These are phyloP conservation scores for Penicillium dipodomyicola DNA, from an alignment of 495 filamentous ascomycete species.

Conservation along the genomic window DNA sequence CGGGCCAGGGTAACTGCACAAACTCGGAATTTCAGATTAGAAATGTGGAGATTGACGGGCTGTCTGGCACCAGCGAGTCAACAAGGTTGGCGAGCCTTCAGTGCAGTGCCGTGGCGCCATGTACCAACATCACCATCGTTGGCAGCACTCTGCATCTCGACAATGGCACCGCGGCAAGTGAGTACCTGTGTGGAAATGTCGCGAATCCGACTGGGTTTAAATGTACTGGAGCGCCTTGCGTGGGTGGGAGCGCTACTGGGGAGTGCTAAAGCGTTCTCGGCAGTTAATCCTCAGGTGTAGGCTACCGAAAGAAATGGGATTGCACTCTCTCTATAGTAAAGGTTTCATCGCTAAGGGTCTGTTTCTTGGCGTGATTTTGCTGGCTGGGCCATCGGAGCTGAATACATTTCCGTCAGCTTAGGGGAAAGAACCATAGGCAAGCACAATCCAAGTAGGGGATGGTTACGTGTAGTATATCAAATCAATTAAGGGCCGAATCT, in stretches of 20 bases:
- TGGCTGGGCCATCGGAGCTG: too few species aligned
- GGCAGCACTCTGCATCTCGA: conserved; percentile 22
- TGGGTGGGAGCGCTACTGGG: conserved; percentile 31
- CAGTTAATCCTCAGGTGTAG: neutral
- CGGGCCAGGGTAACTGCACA: conserved; percentile 36
- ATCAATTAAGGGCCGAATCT: too few species aligned
- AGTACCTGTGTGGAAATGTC: conserved; percentile 40
- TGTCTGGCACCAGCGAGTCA: conserved; percentile 28
- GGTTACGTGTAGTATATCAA: too few species aligned
- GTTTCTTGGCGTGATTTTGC: too few species aligned
- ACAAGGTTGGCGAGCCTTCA: conserved; percentile 32
- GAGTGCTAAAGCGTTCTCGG: conserved; percentile 20
- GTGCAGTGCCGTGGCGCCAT: conserved; percentile 39
- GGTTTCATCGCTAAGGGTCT: too few species aligned
- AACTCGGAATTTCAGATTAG: conserved; percentile 37
- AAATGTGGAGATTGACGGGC: conserved; percentile 23
- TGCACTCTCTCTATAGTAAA: neutral
- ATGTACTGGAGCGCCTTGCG: conserved; percentile 36
- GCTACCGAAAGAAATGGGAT: neutral
- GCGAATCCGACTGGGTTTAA: conserved; percentile 29
- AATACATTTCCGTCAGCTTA: too few species aligned
- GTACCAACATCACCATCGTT: conserved; percentile 28
- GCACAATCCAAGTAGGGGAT: too few species aligned
- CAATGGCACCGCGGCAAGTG: conserved; percentile 22
- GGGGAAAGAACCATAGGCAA: too few species aligned